Evolutionary conservation across 768 basidiomycete species (phyloP).

Genomic region (Leccinellum rugosiceps): DNA sequence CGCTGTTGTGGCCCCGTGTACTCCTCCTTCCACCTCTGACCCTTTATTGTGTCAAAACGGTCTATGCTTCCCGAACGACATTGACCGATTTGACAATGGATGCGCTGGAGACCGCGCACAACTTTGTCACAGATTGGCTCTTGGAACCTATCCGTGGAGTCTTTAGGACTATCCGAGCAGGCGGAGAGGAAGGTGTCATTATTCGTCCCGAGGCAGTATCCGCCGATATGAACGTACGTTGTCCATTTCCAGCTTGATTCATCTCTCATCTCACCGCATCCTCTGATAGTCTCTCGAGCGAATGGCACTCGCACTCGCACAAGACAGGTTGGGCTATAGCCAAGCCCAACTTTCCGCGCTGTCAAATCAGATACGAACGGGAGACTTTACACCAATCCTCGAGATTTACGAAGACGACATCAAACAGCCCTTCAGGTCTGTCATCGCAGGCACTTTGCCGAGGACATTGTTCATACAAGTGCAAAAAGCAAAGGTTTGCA

Average conservation of each 20-base stretch:
- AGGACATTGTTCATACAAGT: slow-evolving; percentile 88
- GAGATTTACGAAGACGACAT: slow-evolving; percentile 91
- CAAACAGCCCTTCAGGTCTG: slow-evolving; percentile 79
- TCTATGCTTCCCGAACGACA: slow-evolving; percentile 59
- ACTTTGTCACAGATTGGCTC: slow-evolving; percentile 81
- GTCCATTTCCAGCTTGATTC: background rate
- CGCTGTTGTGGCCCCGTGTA: slow-evolving; percentile 78
- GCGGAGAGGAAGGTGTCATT: slow-evolving; percentile 71
- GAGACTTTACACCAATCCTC: slow-evolving; percentile 85
- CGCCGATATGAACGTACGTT: slow-evolving; percentile 76
- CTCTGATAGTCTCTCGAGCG: slow-evolving; percentile 78
- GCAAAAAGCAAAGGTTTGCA: slow-evolving; percentile 85
- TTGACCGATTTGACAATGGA: slow-evolving; percentile 56
- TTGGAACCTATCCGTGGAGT: slow-evolving; percentile 83
- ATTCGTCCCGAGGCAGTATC: slow-evolving; percentile 78
- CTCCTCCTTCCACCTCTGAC: slow-evolving; percentile 71
- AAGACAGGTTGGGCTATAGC: slow-evolving; percentile 71
- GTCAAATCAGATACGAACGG: slow-evolving; percentile 62
- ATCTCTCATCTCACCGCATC: background rate
- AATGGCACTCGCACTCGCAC: slow-evolving; percentile 84
- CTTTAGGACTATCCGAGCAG: slow-evolving; percentile 76
- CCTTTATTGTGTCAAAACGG: slow-evolving; percentile 45
- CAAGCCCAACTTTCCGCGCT: slow-evolving; percentile 63
- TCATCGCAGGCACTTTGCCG: slow-evolving; percentile 74
- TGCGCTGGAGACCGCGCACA: slow-evolving; percentile 59